Evolutionary conservation across 2,329 filamentous ascomycete species (phyloP).

Genomic region (Epichloe gansuensis): DNA sequence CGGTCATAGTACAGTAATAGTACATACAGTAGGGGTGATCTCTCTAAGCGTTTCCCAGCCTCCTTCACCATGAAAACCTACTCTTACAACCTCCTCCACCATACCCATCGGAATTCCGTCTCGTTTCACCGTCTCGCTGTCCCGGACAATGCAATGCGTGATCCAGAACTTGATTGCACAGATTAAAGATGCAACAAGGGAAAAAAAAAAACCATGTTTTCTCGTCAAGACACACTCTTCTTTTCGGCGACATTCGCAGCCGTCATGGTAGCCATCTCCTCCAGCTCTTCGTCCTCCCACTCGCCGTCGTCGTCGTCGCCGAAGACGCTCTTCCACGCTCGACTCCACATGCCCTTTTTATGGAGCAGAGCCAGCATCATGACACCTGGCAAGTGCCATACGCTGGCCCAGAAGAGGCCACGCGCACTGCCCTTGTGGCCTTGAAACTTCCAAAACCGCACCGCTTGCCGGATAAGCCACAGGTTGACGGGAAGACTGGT

Average conservation of each 20-base stretch:
- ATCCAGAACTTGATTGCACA: too few relatives aligned
- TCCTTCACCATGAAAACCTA: too few relatives aligned
- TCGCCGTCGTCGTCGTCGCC: constrained; percentile 47
- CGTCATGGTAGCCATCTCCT: constrained; percentile 26
- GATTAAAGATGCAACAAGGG: too few relatives aligned
- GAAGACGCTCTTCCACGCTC: constrained; percentile 59
- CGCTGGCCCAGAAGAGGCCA: constrained; percentile 89
- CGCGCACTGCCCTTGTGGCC: constrained; percentile 71
- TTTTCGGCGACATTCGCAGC: constrained; percentile 14
- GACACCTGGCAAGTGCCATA: constrained; percentile 86
- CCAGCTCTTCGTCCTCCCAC: constrained; percentile 41
- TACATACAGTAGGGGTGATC: too few relatives aligned
- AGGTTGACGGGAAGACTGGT: constrained; percentile 72
- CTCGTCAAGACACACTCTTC: constrained; percentile 1
- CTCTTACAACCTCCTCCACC: too few relatives aligned
- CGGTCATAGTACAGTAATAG: too few relatives aligned
- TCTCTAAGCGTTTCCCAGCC: too few relatives aligned
- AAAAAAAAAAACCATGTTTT: neutral
- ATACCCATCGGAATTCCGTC: too few relatives aligned
- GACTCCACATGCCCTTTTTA: constrained; percentile 84
- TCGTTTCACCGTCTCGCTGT: too few relatives aligned
- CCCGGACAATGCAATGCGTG: too few relatives aligned
- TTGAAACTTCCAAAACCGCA: constrained; percentile 66
- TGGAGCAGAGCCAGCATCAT: constrained; percentile 83
- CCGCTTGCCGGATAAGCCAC: constrained; percentile 73